phyloP scores from a whole-genome alignment of 208 protist species.

The Crithidia bombi region DNA sequence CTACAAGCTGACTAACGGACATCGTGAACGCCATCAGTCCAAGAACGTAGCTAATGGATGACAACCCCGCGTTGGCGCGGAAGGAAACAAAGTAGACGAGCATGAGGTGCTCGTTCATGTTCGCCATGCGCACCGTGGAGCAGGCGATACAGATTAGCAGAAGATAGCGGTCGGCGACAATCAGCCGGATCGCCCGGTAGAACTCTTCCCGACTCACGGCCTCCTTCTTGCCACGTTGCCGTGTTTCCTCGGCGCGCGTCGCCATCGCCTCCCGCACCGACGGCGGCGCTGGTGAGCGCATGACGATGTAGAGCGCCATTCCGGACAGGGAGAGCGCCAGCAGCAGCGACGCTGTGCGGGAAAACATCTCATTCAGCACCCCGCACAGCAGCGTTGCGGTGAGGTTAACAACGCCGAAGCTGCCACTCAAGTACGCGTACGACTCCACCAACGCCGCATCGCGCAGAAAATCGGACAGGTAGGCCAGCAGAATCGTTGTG shows the following conservation, averaged over 20 bases:
- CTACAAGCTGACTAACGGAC: slow-evolving; percentile 40
- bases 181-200: slow-evolving; percentile 3
- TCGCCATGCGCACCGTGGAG: slow-evolving; percentile 41
- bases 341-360: slow-evolving; percentile 26
- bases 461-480: slow-evolving; percentile 49
- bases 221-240: slow-evolving; percentile 9
- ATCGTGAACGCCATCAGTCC: slow-evolving; percentile 32
- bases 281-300: slow-evolving; percentile 17
- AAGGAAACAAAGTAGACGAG: slow-evolving; percentile 49
- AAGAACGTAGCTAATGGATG: slow-evolving; percentile 39
- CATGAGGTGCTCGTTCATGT: slow-evolving; percentile 53
- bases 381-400: slow-evolving; percentile 41
- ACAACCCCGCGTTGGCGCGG: slow-evolving; percentile 40
- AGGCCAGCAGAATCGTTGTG: slow-evolving; percentile 43
- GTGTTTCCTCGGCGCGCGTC: background rate
- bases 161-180: slow-evolving; percentile 20
- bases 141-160: slow-evolving; percentile 16
- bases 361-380: slow-evolving; percentile 31
- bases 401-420: slow-evolving; percentile 40
- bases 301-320: background rate
- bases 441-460: slow-evolving; percentile 40
- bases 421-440: slow-evolving; percentile 41
- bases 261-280: slow-evolving; percentile 9
- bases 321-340: slow-evolving; percentile 33
- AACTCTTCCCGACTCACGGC: slow-evolving; percentile 8